A percentile compares a stretch with the other conserved stretches of the same genome.
Conservation (phyloP, 1,284 basidiomycete genomes). For the Bondarzewia mesenterica region DNA sequence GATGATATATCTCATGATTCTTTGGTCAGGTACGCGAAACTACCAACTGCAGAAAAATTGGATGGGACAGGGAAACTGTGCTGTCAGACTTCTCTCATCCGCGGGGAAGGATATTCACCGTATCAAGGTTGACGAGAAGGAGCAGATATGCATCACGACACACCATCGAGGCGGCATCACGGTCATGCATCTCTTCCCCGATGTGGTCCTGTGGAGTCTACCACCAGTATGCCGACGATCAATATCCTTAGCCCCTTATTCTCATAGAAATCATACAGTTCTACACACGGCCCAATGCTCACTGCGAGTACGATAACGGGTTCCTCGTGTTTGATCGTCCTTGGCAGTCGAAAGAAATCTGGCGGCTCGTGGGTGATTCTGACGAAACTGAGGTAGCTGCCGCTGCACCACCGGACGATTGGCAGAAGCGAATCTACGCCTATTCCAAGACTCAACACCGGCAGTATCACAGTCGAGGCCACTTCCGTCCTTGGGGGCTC, state of each 20-base stretch:
- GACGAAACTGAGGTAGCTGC: conserved; percentile 9
- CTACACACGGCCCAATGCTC: conserved; percentile 50
- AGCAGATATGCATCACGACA: conserved; percentile 50
- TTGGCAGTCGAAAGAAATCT: conserved; percentile 55
- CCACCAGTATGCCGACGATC: not conserved
- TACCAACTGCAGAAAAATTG: conserved; percentile 43
- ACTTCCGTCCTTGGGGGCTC: conserved; percentile 53
- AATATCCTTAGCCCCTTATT: not conserved
- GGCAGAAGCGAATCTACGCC: not conserved
- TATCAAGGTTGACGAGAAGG: conserved; percentile 63
- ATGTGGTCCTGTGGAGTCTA: conserved; percentile 48
- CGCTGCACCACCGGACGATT: conserved; percentile 10
- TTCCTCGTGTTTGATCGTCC: conserved; percentile 61
- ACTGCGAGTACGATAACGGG: conserved; percentile 68
- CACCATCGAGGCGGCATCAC: conserved; percentile 41
- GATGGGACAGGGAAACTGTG: conserved; percentile 40
- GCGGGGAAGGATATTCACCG: conserved; percentile 45
- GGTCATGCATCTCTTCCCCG: conserved; percentile 44
- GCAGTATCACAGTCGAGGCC: conserved; percentile 25
- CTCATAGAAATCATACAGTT: conserved; percentile 28
- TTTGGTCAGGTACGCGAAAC: conserved; percentile 41
- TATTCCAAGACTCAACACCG: not conserved
- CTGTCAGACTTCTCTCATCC: conserved; percentile 23
- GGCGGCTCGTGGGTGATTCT: conserved; percentile 38
- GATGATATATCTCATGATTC: too few relatives aligned